Evolutionary conservation across 495 filamentous ascomycete species (phyloP).

Genomic region (Trichocladium uniseriatum): DNA sequence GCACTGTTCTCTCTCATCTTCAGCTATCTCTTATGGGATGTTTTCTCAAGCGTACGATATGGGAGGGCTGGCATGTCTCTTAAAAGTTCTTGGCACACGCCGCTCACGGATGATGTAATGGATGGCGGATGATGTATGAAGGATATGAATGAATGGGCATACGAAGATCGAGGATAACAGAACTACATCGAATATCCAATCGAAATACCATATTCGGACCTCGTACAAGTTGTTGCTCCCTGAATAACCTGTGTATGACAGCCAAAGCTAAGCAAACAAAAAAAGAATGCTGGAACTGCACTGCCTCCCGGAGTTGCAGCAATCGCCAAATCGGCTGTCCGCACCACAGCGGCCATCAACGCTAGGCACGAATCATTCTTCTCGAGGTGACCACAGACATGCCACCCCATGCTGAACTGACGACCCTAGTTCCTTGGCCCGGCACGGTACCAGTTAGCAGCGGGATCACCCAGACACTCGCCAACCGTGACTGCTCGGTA

Average conservation of each 20-base stretch:
- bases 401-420: no score
- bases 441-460: conserved; percentile 59
- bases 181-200: no score
- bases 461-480: conserved; percentile 62
- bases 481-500: conserved; percentile 63
- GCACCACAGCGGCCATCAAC: conserved; percentile 17
- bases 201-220: no score
- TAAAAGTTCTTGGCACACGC: background rate
- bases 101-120: background rate
- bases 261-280: conserved; percentile 19
- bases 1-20: no score
- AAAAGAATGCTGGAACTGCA: conserved; percentile 23
- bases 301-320: conserved; percentile 26
- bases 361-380: conserved; percentile 12
- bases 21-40: no score
- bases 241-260: conserved; percentile 21
- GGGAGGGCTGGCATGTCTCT: no score
- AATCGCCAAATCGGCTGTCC: conserved; percentile 25
- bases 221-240: no score
- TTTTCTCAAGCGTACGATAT: no score
- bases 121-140: background rate
- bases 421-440: conserved; percentile 6
- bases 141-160: background rate
- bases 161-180: background rate
- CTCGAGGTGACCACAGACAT: no score